Evolutionary conservation across 805 yeast species (phyloP), one percentile per base, ranked within the genome.

Genomic region (Monosporozyma aerobia): DNA sequence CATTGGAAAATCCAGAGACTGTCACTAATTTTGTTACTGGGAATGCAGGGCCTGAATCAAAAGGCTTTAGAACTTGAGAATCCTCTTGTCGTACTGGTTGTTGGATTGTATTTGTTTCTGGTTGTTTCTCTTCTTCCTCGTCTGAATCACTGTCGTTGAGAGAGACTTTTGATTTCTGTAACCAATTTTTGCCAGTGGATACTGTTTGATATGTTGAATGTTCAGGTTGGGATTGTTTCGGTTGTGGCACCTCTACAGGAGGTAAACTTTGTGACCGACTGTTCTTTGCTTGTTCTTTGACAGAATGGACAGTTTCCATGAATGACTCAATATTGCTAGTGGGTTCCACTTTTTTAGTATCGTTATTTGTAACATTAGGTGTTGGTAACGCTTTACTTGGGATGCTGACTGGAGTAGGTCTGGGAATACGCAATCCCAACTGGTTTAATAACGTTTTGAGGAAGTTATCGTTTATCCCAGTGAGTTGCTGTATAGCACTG

Each of bases 81-180:
- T 39, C n/a, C 23, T 39, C 22, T 39, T 39, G 43, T 19, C 43
- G 41, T 37, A 16, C 5, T 14, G 19, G 16, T 37, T 14, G 22
- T 14, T 8, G 14, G 9, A 22, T 27, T 27, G 29, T 27, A 7
- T 27, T 27, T 27, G 29, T 19, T 6, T 16, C 14, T 39, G 25
- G 25, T 39, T 8, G 43, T 39, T 39, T 39, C 11, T 39, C 25
- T 8, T 9, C 23, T 9, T 35, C 43, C 14, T 33, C 39, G n/a
- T 50, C 52, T 11, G 14, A 13, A 25, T 50, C 52, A 23, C 48
- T 50, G 19, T 49, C 51, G 23, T 44, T 49, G 4, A 50, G 32
- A 19, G 41, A 33, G 7, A 50, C 52, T 44, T 50, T 50, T 3
- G 52, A 50, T 35, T 50, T 25, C 5, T 37, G 25, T 13, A 50